Conservation (phyloP, 495 filamentous ascomycete species). For the Aspergillus saccharolyticus region DNA sequence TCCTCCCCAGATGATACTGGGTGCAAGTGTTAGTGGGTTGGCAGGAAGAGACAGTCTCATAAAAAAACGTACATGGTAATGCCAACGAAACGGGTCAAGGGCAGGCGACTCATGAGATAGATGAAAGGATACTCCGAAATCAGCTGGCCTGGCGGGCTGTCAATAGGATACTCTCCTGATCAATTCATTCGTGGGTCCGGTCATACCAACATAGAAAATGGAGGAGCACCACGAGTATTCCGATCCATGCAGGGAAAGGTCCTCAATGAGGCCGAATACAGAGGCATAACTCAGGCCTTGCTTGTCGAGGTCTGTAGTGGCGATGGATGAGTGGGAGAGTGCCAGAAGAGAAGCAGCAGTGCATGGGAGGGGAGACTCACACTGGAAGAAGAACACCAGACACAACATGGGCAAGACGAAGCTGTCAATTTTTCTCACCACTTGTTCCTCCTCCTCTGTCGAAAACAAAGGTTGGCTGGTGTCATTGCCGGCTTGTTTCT, state of each 20-base stretch:
- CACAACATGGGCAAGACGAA: constrained; percentile 37
- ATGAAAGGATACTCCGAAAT: constrained; percentile 44
- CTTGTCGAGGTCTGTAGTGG: constrained; percentile 39
- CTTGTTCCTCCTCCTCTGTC: constrained; percentile 35
- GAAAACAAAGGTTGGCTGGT: neutral
- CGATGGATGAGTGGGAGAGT: too few species aligned
- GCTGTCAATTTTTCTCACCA: constrained; percentile 46
- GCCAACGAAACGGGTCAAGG: constrained; percentile 36
- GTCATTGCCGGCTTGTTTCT: neutral
- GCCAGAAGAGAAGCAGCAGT: neutral
- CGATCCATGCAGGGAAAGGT: constrained; percentile 41
- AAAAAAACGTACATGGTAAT: constrained; percentile 20
- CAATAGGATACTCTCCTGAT: neutral
- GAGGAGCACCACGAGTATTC: constrained; percentile 50
- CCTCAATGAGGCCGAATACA: constrained; percentile 52
- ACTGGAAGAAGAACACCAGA: constrained; percentile 17
- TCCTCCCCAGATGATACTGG: constrained; percentile 31
- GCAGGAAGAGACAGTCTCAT: too few species aligned
- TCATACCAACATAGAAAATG: constrained; percentile 34
- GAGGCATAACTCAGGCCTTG: constrained; percentile 52
- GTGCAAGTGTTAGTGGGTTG: neutral
- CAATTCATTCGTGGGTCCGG: too few species aligned
- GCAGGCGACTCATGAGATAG: constrained; percentile 53
- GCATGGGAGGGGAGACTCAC: neutral
- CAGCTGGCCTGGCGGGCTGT: constrained; percentile 30